These are phyloP conservation scores for Hygrophila difformis DNA, from an alignment of 257 asterid species.

Conservation along the genomic window DNA sequence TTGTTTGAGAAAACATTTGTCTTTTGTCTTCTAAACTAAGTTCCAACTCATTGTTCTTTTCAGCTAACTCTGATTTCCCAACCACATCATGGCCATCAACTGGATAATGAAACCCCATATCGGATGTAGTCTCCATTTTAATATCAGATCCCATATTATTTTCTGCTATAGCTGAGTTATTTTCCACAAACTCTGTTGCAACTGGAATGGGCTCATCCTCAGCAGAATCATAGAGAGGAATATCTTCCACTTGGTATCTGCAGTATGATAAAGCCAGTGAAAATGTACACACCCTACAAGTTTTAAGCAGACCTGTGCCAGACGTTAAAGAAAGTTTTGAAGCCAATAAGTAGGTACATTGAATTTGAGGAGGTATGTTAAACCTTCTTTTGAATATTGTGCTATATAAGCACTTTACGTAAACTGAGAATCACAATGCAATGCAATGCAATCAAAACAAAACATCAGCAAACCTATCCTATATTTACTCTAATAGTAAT, in stretches of 20 bases:
- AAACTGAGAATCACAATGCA: too few relatives aligned
- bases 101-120: conserved; percentile 18
- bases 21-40: conserved; percentile 23
- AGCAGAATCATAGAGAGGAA: conserved; percentile 92
- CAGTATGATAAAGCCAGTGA: conserved; percentile 17
- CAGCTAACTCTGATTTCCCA: conserved; percentile 26
- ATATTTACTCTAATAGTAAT: too few relatives aligned
- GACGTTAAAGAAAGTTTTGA: too few relatives aligned
- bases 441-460: too few relatives aligned
- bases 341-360: conserved; percentile 2
- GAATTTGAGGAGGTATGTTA: too few relatives aligned
- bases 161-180: conserved; percentile 22
- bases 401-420: too few relatives aligned
- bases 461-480: too few relatives aligned
- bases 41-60: conserved; percentile 22
- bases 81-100: conserved; percentile 19
- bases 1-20: conserved; percentile 34
- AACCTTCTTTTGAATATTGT: too few relatives aligned
- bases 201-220: conserved; percentile 67
- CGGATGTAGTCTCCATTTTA: conserved; percentile 20
- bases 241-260: conserved; percentile 80
- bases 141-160: conserved; percentile 21
- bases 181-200: conserved; percentile 21
- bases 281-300: conserved; percentile 2
- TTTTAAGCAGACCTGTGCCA: conserved; percentile 2